A percentile compares a stretch with the other conserved stretches of the same genome.
Evolutionary conservation across 2,329 filamentous ascomycete species (phyloP).

Genomic region (Oidium heveae): DNA sequence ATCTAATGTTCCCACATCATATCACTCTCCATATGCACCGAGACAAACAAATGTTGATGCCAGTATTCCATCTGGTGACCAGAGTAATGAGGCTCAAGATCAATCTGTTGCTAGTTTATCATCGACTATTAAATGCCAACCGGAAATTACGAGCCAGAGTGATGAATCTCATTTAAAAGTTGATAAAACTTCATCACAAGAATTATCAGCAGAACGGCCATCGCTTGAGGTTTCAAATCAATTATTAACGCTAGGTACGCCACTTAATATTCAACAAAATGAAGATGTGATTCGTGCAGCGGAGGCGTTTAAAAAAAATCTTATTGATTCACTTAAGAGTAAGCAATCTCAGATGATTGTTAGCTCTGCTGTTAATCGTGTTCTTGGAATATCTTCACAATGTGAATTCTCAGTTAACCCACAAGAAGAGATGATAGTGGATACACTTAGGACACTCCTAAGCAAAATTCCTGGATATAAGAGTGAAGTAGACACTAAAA

Average conservation of each 20-base stretch:
- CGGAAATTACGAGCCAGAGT: background rate
- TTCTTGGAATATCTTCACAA: slow-evolving; percentile 6
- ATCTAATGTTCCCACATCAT: slow-evolving; percentile 5
- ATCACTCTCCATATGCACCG: slow-evolving; percentile 15
- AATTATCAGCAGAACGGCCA: background rate
- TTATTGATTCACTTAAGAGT: background rate
- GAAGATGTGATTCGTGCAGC: slow-evolving; percentile 5
- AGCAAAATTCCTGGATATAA: slow-evolving; percentile 6
- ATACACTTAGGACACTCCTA: slow-evolving; percentile 9
- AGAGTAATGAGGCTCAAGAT: background rate
- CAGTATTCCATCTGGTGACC: slow-evolving; percentile 2
- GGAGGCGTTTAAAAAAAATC: slow-evolving; percentile 9
- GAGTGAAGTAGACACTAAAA: slow-evolving; percentile 1
- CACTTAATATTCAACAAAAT: background rate
- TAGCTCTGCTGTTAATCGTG: slow-evolving; percentile 12
- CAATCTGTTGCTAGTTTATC: background rate
- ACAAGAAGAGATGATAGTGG: slow-evolving; percentile 4
- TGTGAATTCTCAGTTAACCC: background rate
- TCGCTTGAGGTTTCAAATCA: slow-evolving; percentile 1
- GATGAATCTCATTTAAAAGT: background rate
- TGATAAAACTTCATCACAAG: background rate
- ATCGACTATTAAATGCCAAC: background rate
- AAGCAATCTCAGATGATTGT: slow-evolving; percentile 9
- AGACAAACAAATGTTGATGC: slow-evolving; percentile 6
- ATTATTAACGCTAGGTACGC: background rate